phyloP scores from a whole-genome alignment of 768 basidiomycete species.

The Leucogyrophana mollusca region DNA sequence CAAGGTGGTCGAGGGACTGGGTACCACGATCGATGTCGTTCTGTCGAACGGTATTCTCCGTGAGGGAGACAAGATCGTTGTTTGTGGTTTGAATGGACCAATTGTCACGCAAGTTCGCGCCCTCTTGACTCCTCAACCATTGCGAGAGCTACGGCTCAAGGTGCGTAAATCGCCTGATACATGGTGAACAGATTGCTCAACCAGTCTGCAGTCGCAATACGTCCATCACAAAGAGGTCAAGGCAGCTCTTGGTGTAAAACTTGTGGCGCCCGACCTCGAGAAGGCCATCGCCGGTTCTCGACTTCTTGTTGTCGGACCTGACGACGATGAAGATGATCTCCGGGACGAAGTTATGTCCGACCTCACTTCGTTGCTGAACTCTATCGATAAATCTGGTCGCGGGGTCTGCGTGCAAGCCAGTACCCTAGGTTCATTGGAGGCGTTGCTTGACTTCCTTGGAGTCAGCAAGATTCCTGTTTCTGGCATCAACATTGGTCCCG shows the following conservation, averaged over 20 bases:
- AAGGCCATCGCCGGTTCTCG: conserved; percentile 98
- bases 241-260: conserved; percentile 95
- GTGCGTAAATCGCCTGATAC: conserved; percentile 36
- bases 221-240: conserved; percentile 98
- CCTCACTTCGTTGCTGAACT: conserved; percentile 81
- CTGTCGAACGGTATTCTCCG: conserved; percentile 90
- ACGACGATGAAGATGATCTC: conserved; percentile 95
- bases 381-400: conserved; percentile 91
- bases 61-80: conserved; percentile 92
- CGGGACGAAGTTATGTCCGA: conserved; percentile 97
- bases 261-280: conserved; percentile 92
- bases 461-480: conserved; percentile 95
- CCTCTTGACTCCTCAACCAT: conserved; percentile 91
- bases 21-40: conserved; percentile 96
- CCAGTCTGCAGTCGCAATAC: conserved; percentile 71
- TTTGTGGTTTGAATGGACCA: conserved; percentile 96
- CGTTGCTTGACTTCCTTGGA: conserved; percentile 93
- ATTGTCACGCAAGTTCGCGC: conserved; percentile 96
- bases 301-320: conserved; percentile 87
- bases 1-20: conserved; percentile 97
- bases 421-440: conserved; percentile 95
- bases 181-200: background rate
- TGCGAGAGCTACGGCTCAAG: conserved; percentile 95
- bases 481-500: conserved; percentile 96
- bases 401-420: conserved; percentile 98